phyloP scores from a whole-genome alignment of 768 basidiomycete species.

The Trametes gibbosa region DNA sequence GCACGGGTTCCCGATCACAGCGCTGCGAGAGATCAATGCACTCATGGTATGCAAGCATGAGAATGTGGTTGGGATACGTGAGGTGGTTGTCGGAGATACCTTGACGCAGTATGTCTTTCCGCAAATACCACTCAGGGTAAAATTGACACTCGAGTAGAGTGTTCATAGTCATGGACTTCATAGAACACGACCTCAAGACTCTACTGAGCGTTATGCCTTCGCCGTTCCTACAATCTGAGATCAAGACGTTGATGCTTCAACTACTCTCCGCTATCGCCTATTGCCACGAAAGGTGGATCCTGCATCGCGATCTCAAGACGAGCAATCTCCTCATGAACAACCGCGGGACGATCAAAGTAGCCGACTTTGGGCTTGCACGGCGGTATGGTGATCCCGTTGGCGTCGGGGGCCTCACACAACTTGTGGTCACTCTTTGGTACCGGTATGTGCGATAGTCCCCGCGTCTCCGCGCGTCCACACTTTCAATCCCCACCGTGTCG shows the following conservation, averaged over 20 bases:
- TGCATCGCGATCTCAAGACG: conserved; percentile 96
- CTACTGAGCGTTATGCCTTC: conserved; percentile 92
- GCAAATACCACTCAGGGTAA: background rate
- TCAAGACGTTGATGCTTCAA: conserved; percentile 95
- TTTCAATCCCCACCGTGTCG: conserved; percentile 16
- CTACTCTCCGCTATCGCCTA: conserved; percentile 89
- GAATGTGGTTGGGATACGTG: conserved; percentile 95
- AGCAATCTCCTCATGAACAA: conserved; percentile 99
- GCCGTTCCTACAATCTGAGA: conserved; percentile 95
- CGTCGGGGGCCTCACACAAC: conserved; percentile 94
- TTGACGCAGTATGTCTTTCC: conserved; percentile 88
- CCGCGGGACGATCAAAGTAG: conserved; percentile 96
- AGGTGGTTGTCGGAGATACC: conserved; percentile 98
- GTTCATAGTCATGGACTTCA: conserved; percentile 99
- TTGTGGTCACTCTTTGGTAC: conserved; percentile 99
- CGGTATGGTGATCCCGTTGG: conserved; percentile 96
- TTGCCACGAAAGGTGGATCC: conserved; percentile 96
- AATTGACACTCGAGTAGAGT: conserved; percentile 59
- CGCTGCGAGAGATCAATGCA: conserved; percentile 92
- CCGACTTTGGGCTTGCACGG: conserved; percentile 95
- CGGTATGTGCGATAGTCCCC: conserved; percentile 51
- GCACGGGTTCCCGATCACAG: conserved; percentile 97
- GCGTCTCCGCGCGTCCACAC: conserved; percentile 11
- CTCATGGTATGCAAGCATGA: conserved; percentile 93
- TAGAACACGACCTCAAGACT: conserved; percentile 98